phyloP scores from a whole-genome alignment of 768 basidiomycete species.

The Auriscalpium vulgare region DNA sequence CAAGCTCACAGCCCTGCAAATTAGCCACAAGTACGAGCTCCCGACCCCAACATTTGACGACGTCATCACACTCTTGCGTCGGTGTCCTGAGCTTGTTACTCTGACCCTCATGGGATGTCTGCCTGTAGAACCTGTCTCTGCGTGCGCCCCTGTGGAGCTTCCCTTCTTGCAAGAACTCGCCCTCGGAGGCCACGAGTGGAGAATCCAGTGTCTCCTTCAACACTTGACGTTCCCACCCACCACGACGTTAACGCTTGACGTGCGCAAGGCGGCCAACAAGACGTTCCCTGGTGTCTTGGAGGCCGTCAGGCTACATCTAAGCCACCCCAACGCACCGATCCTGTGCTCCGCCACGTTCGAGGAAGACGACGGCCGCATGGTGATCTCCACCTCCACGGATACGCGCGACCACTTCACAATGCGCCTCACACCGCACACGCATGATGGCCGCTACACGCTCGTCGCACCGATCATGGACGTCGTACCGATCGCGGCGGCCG shows the following conservation, averaged over 20 bases:
- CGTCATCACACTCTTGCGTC: background rate
- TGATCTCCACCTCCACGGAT: too few species aligned
- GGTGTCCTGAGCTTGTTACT: background rate
- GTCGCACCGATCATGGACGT: background rate
- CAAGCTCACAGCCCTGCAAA: background rate
- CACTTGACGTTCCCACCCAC: background rate
- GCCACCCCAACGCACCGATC: background rate
- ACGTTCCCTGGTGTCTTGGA: too few species aligned
- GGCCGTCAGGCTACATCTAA: background rate
- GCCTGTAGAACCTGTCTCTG: background rate
- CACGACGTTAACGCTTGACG: too few species aligned
- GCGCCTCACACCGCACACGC: too few species aligned
- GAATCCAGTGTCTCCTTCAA: background rate
- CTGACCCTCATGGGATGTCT: background rate
- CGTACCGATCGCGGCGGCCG: too few species aligned
- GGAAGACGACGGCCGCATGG: too few species aligned
- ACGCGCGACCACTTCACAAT: background rate
- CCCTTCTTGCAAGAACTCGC: background rate
- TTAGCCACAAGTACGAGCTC: background rate
- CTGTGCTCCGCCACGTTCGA: background rate
- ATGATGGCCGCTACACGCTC: background rate
- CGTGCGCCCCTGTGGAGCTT: background rate
- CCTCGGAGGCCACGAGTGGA: too few species aligned
- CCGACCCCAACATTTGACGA: background rate
- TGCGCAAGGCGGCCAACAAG: background rate